Conservation (phyloP, 345 rosid species). For the Acer campestre region DNA sequence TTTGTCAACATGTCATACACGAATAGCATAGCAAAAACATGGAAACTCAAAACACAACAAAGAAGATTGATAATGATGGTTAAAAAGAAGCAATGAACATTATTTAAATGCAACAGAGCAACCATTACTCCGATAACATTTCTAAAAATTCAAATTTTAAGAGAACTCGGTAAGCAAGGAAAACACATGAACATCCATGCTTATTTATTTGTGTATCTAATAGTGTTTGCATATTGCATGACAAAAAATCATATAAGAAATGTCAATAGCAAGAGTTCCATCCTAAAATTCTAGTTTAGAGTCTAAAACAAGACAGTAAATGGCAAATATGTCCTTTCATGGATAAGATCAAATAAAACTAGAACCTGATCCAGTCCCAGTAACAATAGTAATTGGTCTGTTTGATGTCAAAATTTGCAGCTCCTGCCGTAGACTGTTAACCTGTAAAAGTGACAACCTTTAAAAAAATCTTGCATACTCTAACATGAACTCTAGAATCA, state of each 20-base stretch:
- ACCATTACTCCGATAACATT: background rate
- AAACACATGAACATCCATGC: background rate
- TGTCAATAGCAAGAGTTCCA: background rate
- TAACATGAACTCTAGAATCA: conserved; percentile 7
- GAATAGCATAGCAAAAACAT: background rate
- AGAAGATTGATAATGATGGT: background rate
- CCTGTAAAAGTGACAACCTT: conserved; percentile 46
- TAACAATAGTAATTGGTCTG: conserved; percentile 70
- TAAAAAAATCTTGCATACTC: conserved; percentile 16
- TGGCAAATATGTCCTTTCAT: background rate
- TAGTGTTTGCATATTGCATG: background rate
- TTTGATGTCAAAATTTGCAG: conserved; percentile 59
- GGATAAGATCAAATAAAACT: conserved; percentile 8
- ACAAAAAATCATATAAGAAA: conserved; percentile 6
- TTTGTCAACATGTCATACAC: conserved; percentile 4
- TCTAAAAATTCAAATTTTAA: background rate
- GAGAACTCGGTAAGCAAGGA: background rate
- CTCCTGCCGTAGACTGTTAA: conserved; percentile 70
- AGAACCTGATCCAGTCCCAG: conserved; percentile 70
- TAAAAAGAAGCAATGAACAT: conserved; percentile 2
- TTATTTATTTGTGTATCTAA: conserved; percentile 3
- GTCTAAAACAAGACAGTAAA: background rate
- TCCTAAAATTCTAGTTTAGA: background rate
- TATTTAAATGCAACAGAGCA: background rate
- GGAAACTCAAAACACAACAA: background rate